A percentile compares a stretch with the other conserved stretches of the same genome.
Evolutionary conservation across 2,329 filamentous ascomycete genomes (phyloP).

Genomic region (Alternaria sp.): DNA sequence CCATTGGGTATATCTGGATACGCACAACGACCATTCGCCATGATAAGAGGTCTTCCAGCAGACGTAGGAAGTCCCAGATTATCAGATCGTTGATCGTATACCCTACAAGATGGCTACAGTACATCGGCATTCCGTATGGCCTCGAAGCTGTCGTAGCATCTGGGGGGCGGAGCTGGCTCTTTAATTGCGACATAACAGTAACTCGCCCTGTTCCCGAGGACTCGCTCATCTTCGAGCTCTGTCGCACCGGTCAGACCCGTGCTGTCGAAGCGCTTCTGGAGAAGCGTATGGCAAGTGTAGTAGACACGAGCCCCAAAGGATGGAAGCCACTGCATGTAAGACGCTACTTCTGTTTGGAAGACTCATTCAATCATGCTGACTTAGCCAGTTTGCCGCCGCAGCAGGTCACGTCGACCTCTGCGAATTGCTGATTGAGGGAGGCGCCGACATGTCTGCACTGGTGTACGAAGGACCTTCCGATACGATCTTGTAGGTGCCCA

Average conservation of each 20-base stretch:
- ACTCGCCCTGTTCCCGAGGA: constrained; percentile 13
- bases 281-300: constrained; percentile 13
- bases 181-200: constrained; percentile 13
- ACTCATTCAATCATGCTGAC: not conserved
- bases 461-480: constrained; percentile 19
- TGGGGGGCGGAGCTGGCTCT: constrained; percentile 10
- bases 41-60: not conserved
- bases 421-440: constrained; percentile 14
- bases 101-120: constrained; percentile 8
- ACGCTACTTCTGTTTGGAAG: not conserved
- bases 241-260: constrained; percentile 11
- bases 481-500: constrained; percentile 1
- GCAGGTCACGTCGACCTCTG: constrained; percentile 16
- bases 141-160: constrained; percentile 15
- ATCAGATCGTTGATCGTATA: not conserved
- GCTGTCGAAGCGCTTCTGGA: constrained; percentile 16
- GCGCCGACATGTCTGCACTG: constrained; percentile 19
- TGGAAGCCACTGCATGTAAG: not conserved
- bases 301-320: constrained; percentile 12
- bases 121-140: constrained; percentile 7
- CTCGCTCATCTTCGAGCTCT: constrained; percentile 18
- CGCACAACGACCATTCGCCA: not conserved
- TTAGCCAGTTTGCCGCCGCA: constrained; percentile 14
- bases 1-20: not conserved
- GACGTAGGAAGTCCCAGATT: not conserved